A percentile compares a stretch with the other conserved stretches of the same genome.
These are phyloP conservation scores for Dryas integrifolia DNA, from an alignment of 331 rosid genomes.

Conservation along the genomic window DNA sequence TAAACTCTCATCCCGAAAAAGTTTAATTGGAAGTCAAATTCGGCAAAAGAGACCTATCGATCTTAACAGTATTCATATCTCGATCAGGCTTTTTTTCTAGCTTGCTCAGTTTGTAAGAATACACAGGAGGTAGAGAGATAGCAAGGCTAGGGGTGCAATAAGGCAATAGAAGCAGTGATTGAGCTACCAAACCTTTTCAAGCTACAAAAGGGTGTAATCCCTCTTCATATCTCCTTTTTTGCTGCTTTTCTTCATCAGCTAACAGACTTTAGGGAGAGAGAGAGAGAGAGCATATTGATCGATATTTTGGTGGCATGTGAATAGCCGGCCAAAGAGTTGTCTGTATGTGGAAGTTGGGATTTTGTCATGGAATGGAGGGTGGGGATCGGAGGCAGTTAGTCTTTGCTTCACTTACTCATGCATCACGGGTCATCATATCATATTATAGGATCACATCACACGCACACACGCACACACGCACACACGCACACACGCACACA, in stretches of 20 bases:
- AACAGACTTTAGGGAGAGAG: not conserved
- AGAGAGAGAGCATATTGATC: not conserved
- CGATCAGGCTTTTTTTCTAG: slow-evolving; percentile 41
- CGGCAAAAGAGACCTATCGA: slow-evolving; percentile 47
- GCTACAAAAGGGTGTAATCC: slow-evolving; percentile 47
- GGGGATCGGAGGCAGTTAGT: slow-evolving; percentile 43
- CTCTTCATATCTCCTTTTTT: slow-evolving; percentile 14
- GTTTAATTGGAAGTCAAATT: slow-evolving; percentile 42
- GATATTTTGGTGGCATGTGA: slow-evolving; percentile 71
- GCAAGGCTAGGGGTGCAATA: slow-evolving; percentile 12
- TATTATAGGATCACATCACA: no score
- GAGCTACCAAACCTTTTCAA: slow-evolving; percentile 38
- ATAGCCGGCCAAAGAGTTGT: slow-evolving; percentile 85
- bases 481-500: not conserved
- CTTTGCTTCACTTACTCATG: not conserved
- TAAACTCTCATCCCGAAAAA: slow-evolving; percentile 44
- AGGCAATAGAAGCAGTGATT: slow-evolving; percentile 3
- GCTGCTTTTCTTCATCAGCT: slow-evolving; percentile 28
- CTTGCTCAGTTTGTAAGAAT: not conserved
- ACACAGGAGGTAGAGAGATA: not conserved
- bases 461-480: not conserved
- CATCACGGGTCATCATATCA: slow-evolving; percentile 45
- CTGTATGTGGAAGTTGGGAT: slow-evolving; percentile 50
- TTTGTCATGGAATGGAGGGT: slow-evolving; percentile 55
- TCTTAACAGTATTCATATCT: slow-evolving; percentile 6